Conservation (phyloP, 2,329 filamentous ascomycete species). For the Colletotrichum cuscutae region DNA sequence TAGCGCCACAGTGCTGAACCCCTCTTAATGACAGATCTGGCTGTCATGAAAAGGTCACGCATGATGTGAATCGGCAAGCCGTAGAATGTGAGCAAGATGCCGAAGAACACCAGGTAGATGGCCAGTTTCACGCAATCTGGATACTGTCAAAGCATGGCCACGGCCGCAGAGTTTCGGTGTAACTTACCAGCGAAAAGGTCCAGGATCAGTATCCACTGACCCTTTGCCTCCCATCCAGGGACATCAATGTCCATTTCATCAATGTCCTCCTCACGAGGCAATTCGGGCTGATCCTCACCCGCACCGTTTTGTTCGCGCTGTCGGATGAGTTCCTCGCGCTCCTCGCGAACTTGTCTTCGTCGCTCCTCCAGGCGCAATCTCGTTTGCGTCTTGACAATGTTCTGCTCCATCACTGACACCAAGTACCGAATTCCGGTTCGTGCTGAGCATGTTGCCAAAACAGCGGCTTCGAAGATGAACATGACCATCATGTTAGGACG, state of each 20-base stretch:
- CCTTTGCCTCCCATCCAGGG: constrained; percentile 95
- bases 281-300: constrained; percentile 54
- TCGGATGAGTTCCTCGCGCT: constrained; percentile 62
- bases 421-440: constrained; percentile 84
- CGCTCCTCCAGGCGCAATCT: constrained; percentile 74
- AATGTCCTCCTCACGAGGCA: constrained; percentile 78
- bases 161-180: not conserved
- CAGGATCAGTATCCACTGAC: constrained; percentile 88
- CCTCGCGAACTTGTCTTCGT: constrained; percentile 72
- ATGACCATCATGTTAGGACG: constrained; percentile 99
- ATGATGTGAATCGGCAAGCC: constrained; percentile 97
- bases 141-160: constrained; percentile 33
- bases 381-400: constrained; percentile 80
- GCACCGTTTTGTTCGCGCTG: constrained; percentile 59
- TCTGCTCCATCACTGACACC: constrained; percentile 81
- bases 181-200: constrained; percentile 82
- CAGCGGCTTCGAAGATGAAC: constrained; percentile 98
- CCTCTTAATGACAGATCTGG: constrained; percentile 89
- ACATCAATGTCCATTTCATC: constrained; percentile 96
- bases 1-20: constrained; percentile 91
- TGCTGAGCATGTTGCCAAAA: constrained; percentile 81
- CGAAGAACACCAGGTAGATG: constrained; percentile 92
- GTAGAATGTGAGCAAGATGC: constrained; percentile 92
- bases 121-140: constrained; percentile 89
- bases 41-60: constrained; percentile 93